Conservation (phyloP, 805 yeast genomes). For the Priceomyces melissophilus region DNA sequence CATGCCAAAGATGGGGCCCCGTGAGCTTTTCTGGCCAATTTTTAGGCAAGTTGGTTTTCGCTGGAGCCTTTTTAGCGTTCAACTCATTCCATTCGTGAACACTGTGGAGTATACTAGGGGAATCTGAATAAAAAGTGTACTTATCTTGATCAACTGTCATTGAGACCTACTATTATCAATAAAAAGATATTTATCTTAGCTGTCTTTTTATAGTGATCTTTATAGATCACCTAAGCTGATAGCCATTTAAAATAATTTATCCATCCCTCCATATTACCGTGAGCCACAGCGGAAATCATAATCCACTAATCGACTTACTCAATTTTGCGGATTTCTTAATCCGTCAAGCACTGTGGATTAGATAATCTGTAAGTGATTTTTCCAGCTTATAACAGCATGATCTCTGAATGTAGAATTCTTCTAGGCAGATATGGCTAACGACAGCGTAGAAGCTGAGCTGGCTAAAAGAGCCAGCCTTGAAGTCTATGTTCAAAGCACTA, state of each 20-base stretch:
- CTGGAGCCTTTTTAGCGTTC: background rate
- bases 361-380: background rate
- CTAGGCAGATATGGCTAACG: background rate
- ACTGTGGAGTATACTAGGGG: constrained; percentile 6
- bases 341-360: background rate
- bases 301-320: background rate
- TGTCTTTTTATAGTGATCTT: background rate
- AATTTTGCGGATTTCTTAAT: background rate
- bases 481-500: background rate
- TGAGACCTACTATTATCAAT: background rate
- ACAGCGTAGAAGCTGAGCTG: background rate
- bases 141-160: background rate
- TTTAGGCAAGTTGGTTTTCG: constrained; percentile 4
- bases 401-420: background rate
- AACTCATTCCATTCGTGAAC: constrained; percentile 8
- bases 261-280: background rate
- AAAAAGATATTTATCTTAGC: background rate
- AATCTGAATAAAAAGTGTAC: constrained; percentile 5
- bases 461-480: background rate
- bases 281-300: constrained; percentile 7
- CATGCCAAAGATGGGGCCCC: constrained; percentile 10
- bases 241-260: background rate
- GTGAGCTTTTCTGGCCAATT: constrained; percentile 8
- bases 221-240: background rate
- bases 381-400: background rate